Percentiles rank a stretch among this genome's conserved stretches.
These are phyloP conservation scores for Sequoiadendron giganteum DNA, from an alignment of 75 land plant genomes.

Conservation along the genomic window DNA sequence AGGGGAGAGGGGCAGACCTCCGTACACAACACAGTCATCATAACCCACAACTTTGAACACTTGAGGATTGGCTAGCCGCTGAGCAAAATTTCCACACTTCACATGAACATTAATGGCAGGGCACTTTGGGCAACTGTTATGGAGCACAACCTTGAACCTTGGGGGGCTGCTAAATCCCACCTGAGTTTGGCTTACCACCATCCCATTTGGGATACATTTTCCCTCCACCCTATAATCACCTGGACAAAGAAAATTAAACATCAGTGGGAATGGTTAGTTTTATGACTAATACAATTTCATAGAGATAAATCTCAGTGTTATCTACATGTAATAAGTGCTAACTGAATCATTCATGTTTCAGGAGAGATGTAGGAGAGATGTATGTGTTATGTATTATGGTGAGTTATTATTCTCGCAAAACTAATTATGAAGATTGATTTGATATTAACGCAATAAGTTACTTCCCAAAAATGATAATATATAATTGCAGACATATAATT, in stretches of 20 bases:
- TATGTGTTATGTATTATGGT: too few species aligned
- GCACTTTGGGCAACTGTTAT: slow-evolving; percentile 37
- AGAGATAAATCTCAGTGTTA: neutral
- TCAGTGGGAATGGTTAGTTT: neutral
- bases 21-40: slow-evolving; percentile 31
- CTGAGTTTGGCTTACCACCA: slow-evolving; percentile 20
- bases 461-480: neutral
- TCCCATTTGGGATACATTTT: slow-evolving; percentile 11
- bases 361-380: too few species aligned
- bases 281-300: neutral
- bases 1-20: slow-evolving; percentile 25
- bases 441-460: too few species aligned
- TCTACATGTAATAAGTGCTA: neutral
- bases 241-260: neutral
- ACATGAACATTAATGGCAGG: slow-evolving; percentile 31
- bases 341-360: neutral
- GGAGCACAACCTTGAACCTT: slow-evolving; percentile 21
- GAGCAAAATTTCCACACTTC: slow-evolving; percentile 26
- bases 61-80: slow-evolving; percentile 19
- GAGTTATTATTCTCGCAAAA: neutral
- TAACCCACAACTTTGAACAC: slow-evolving; percentile 19
- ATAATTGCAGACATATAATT: too few species aligned
- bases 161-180: slow-evolving; percentile 26
- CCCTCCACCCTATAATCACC: slow-evolving; percentile 1
- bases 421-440: neutral